Percentiles rank a stretch among this genome's conserved stretches.
phyloP scores from a whole-genome alignment of 306 rosid species.

The Cucumis cinereus region DNA sequence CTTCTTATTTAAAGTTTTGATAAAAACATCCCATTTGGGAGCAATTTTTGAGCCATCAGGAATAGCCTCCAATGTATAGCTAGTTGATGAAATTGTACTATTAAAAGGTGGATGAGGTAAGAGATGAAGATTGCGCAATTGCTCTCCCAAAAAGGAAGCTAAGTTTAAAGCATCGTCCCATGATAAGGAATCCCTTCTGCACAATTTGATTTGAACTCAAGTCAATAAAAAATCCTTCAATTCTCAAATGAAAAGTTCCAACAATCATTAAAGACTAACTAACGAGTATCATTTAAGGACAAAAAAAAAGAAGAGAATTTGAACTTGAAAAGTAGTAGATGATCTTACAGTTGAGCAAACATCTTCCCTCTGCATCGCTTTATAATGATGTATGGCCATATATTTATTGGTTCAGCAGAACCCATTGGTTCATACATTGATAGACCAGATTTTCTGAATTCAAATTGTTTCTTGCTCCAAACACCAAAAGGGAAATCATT shows the following conservation, averaged over 20 bases:
- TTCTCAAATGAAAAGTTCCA: not conserved
- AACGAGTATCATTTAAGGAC: not conserved
- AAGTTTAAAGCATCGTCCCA: slow-evolving; percentile 49
- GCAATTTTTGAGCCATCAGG: slow-evolving; percentile 32
- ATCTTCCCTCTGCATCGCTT: slow-evolving; percentile 71
- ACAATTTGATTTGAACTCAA: not conserved
- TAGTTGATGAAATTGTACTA: slow-evolving; percentile 21
- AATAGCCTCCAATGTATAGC: slow-evolving; percentile 19
- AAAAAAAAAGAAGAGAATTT: not conserved
- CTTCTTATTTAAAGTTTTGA: slow-evolving; percentile 47
- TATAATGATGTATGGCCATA: slow-evolving; percentile 81
- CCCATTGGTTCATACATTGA: slow-evolving; percentile 12
- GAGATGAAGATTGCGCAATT: slow-evolving; percentile 68
- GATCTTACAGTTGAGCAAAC: slow-evolving; percentile 73
- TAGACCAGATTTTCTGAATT: slow-evolving; percentile 52
- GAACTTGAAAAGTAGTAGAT: slow-evolving; percentile 4
- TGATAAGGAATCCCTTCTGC: slow-evolving; percentile 66
- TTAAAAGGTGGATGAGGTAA: slow-evolving; percentile 56
- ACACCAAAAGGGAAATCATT: slow-evolving; percentile 56
- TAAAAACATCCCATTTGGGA: slow-evolving; percentile 57
- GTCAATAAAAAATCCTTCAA: too few relatives aligned
- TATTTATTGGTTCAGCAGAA: slow-evolving; percentile 25
- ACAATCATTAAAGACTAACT: slow-evolving; percentile 11
- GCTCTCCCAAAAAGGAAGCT: slow-evolving; percentile 85
- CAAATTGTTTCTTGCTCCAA: slow-evolving; percentile 62